phyloP scores from a whole-genome alignment of 768 basidiomycete genomes.

The Trametes villosa region DNA sequence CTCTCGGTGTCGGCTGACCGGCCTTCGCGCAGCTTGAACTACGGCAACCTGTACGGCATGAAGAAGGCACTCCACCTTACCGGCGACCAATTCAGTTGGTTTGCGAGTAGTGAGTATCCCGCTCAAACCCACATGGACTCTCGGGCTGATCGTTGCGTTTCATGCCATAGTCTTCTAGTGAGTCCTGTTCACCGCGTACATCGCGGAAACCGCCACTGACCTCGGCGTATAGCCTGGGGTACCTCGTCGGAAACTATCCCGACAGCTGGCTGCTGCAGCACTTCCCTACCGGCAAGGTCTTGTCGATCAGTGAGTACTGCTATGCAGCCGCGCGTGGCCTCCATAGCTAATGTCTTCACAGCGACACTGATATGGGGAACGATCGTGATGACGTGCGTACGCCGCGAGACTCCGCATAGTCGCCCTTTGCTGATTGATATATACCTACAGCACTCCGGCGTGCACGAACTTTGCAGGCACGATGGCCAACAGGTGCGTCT shows the following conservation, averaged over 20 bases:
- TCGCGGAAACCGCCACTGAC: too few species aligned
- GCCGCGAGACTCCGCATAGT: background rate
- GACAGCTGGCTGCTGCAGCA: conserved; percentile 37
- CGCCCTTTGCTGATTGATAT: background rate
- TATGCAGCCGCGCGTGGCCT: background rate
- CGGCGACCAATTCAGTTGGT: conserved; percentile 25
- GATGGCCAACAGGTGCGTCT: conserved; percentile 18
- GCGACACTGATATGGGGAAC: conserved; percentile 40
- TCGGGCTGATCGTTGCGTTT: too few species aligned
- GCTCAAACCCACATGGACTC: too few species aligned
- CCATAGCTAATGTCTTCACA: conserved; percentile 13
- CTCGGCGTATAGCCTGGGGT: conserved; percentile 30
- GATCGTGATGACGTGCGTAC: conserved; percentile 31
- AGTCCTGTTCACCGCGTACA: background rate
- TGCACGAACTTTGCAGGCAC: conserved; percentile 20
- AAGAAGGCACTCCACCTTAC: conserved; percentile 23
- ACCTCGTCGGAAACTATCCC: conserved; percentile 36
- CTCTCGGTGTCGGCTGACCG: background rate
- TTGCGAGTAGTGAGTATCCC: conserved; percentile 19
- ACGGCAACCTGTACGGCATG: conserved; percentile 38
- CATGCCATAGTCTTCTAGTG: conserved; percentile 27
- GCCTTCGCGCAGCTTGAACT: conserved; percentile 26
- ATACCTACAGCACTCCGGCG: conserved; percentile 13
- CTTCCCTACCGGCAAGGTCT: conserved; percentile 26
- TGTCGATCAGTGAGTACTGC: conserved; percentile 21